A percentile compares a stretch with the other conserved stretches of the same genome.
phyloP scores from a whole-genome alignment of 352 stramenopile species.

The Globisporangium cederbergense region DNA sequence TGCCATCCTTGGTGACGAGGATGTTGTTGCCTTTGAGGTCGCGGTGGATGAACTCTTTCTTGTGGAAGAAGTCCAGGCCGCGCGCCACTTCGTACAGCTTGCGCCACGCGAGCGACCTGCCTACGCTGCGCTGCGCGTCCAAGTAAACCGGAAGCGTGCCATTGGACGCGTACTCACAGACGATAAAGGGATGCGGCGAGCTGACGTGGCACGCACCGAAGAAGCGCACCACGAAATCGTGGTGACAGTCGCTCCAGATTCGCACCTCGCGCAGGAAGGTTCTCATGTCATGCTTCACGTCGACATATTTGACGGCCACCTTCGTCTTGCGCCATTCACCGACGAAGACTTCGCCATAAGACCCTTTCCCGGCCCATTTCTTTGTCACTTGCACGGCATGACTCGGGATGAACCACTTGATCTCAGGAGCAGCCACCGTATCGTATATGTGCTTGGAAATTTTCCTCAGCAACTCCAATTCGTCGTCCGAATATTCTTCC shows the following conservation, averaged over 20 bases:
- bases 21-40: slow-evolving; percentile 10
- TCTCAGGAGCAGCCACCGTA: background rate
- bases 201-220: slow-evolving; percentile 1
- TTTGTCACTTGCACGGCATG: background rate
- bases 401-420: background rate
- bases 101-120: background rate
- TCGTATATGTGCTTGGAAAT: background rate
- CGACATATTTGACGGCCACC: slow-evolving; percentile 3
- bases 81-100: slow-evolving; percentile 3
- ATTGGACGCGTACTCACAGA: slow-evolving; percentile 1
- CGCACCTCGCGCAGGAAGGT: slow-evolving; percentile 2
- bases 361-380: background rate
- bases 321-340: background rate
- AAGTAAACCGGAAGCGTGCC: background rate
- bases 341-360: background rate
- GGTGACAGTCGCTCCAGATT: background rate
- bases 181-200: background rate
- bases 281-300: background rate
- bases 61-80: slow-evolving; percentile 3
- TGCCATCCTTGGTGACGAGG: slow-evolving; percentile 2
- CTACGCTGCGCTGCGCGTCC: background rate
- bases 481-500: background rate
- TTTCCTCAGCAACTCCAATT: background rate
- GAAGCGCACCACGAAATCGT: background rate
- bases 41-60: background rate